Base-by-base conservation (phyloP, 192 early-diverging fungal species). In the Coemansia erecta region DNA sequence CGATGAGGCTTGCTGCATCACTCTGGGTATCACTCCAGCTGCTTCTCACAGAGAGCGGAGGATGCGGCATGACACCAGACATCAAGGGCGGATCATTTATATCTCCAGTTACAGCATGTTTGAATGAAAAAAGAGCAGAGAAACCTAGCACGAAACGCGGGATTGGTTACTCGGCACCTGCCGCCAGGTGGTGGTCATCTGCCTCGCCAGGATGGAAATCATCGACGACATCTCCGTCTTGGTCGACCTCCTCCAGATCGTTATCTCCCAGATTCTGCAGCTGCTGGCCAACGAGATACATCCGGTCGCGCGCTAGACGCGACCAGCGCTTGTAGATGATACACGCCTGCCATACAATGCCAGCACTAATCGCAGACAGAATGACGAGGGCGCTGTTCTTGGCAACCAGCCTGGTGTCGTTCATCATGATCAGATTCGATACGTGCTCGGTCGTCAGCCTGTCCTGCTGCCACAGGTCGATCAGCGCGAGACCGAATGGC, bases 221-320 rank as follows among this genome's bases (percentile, higher is more conserved):
- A 37, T 53, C 31, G 52, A 50, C 51, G n/a, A 9, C 28, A 14
- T 14, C 28, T 2, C 33, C 35, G 17, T 39, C 33, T 4, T 39
- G 10, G 17, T 26, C n/a, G 47, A 21, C 48, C 14, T 9, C 17
- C 12, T 53, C 40, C 51, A 28, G n/a, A 46, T 54, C 41, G 31
- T 53, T 33, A 13, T 53, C 82, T 5, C 24, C 79, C 51, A 95
- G 57, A 72, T 98, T 98, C 65, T 94, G 92, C 60, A 98, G 76
- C 66, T 80, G 79, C 31, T 85, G 82, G 11, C 96, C 96, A 47
- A 95, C 86, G 31, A 94, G 73, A 58, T 91, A 98, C 47, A 85
- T 83, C 45, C 91, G 90, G 41, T 98, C 94, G 22, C 88, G 81
- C 4, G 94, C 84, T 44, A 82, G 62, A 18, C 89, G 83, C 47